phyloP scores from a whole-genome alignment of 2,329 filamentous ascomycete species.

The Claviceps fusiformis region DNA sequence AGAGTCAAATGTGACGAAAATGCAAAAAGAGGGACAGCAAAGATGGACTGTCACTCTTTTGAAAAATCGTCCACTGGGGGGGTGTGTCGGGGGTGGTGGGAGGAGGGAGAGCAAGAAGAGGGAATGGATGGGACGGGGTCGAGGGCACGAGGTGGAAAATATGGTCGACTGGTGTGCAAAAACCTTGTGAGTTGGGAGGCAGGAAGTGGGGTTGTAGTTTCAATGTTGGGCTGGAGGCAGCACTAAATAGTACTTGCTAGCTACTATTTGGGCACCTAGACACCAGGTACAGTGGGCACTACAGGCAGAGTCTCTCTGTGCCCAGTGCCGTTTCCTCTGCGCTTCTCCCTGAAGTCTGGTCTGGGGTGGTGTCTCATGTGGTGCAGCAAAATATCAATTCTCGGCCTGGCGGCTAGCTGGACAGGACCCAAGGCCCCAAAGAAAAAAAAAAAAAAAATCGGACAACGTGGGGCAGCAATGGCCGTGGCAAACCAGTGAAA shows the following conservation, averaged over 20 bases:
- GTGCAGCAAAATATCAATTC: too few relatives aligned
- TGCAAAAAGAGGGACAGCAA: constrained; percentile 23
- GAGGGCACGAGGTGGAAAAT: constrained; percentile 6
- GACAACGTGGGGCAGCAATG: constrained; percentile 8
- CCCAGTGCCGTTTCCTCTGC: too few relatives aligned
- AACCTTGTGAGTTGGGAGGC: neutral
- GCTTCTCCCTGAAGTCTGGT: too few relatives aligned
- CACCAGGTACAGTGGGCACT: too few relatives aligned
- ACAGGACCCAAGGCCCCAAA: too few relatives aligned
- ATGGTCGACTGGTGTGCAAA: constrained; percentile 1
- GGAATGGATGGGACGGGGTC: constrained; percentile 10
- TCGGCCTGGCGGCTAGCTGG: too few relatives aligned
- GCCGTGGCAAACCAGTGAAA: neutral
- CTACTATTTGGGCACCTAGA: too few relatives aligned
- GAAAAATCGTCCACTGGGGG: constrained; percentile 22
- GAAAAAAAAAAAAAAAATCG: constrained; percentile 3
- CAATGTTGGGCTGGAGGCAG: too few relatives aligned
- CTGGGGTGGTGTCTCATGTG: too few relatives aligned
- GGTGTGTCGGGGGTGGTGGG: constrained; percentile 9
- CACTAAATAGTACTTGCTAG: too few relatives aligned
- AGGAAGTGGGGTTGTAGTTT: neutral
- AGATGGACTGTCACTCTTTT: constrained; percentile 27
- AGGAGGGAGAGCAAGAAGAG: constrained; percentile 12
- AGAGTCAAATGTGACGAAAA: constrained; percentile 17
- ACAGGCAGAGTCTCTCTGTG: too few relatives aligned